Base-by-base conservation (phyloP, 306 rosid species). In the Prosopis cineraria region DNA sequence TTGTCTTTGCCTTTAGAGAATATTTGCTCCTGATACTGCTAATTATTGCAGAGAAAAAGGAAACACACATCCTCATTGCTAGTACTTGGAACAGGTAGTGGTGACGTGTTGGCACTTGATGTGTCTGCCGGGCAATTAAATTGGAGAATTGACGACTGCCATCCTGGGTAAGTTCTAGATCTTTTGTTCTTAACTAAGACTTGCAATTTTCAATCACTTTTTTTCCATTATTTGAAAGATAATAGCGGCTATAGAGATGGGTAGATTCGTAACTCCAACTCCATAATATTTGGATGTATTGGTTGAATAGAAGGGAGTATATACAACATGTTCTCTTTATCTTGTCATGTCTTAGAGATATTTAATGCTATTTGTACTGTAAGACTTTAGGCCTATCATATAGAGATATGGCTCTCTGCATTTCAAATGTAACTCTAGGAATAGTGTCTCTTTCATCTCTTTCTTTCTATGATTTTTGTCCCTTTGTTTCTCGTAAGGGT, bases 61-160 rank as follows among this genome's bases (percentile, higher is more conserved):
- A 93, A 93, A 84, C 91, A 86, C 24, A 81, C 68, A 1, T 76
- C 87, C 48, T 91, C 97, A 7, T 79, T 95, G 79, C 81, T 95
- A 73, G 79, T 95, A 83, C 82, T 93, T 72, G 99, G 99, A 84
- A 95, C 97, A 3, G 99, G 97, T 55, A 84, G 97, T 36, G 99
- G 98, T 37, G 97, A 95, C 77, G 86, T 95, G 66, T 77, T 95
- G 71, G 98, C 98, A 50, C 89, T 92, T 59, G 91, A 93, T 30
- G 98, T 91, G 17, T 72, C 91, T 59, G 93, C 93, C 74, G 98
- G 96, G 74, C 91, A 91, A 39, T 87, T 87, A 86, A 81, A 82
- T 83, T 95, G 99, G 99, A 87, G 87, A 75, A 69, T 86, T 47
- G 87, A 78, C 58, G 96, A 95, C 55, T 93, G 98, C 85, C 99